Conservation (phyloP, 75 land plant genomes). For the Sequoia sempervirens region DNA sequence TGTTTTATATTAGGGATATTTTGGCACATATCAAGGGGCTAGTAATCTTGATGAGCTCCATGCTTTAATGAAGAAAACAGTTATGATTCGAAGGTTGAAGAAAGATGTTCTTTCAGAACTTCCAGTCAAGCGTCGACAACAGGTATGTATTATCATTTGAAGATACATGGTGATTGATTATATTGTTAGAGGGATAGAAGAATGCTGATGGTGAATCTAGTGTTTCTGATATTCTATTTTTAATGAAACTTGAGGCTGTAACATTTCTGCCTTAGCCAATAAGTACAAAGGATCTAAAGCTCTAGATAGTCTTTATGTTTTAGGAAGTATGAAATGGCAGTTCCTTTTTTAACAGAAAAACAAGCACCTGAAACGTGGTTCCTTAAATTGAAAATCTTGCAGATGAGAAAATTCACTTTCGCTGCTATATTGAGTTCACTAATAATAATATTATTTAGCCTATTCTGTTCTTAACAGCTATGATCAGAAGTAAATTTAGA, state of each 20-base stretch:
- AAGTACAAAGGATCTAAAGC: background rate
- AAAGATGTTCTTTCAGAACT: slow-evolving; percentile 89
- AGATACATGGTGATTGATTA: slow-evolving; percentile 2
- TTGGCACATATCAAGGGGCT: slow-evolving; percentile 92
- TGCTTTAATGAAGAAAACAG: slow-evolving; percentile 84
- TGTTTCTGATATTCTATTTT: background rate
- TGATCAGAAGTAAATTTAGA: too few species aligned
- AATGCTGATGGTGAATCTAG: background rate
- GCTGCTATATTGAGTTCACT: too few species aligned
- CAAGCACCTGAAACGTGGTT: background rate
- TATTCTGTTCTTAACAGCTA: too few species aligned
- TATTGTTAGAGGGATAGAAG: background rate
- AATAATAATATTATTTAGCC: too few species aligned
- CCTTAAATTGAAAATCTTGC: background rate
- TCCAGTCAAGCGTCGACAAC: slow-evolving; percentile 88
- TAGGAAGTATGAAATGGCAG: background rate
- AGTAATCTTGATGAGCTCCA: slow-evolving; percentile 94
- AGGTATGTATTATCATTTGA: slow-evolving; percentile 38
- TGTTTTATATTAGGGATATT: slow-evolving; percentile 47
- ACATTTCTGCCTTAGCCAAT: background rate
- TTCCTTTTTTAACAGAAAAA: background rate
- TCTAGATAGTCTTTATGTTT: background rate
- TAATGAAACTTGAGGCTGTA: background rate
- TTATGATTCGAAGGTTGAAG: slow-evolving; percentile 94
- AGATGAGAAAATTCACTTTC: background rate